These are phyloP conservation scores for Aspergillus conjunctus DNA, from an alignment of 495 filamentous ascomycete genomes.

Conservation along the genomic window DNA sequence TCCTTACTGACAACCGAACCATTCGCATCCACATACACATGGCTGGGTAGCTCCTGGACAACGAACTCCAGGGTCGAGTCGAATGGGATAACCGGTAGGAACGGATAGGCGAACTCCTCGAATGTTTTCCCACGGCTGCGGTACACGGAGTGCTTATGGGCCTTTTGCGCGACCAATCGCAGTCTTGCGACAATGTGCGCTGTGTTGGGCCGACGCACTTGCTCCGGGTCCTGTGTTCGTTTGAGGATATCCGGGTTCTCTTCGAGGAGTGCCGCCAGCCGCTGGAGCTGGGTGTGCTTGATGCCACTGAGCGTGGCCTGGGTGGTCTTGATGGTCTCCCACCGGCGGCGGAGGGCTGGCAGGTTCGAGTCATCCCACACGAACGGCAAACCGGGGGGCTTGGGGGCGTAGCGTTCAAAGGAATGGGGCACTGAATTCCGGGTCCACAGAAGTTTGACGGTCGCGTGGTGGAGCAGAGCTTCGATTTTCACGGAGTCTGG, in stretches of 20 bases:
- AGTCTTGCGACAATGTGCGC: constrained; percentile 20
- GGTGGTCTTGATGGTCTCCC: constrained; percentile 12
- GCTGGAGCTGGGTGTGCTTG: constrained; percentile 17
- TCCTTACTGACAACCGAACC: background rate
- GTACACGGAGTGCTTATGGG: background rate
- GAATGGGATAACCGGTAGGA: background rate
- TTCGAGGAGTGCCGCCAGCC: constrained; percentile 22
- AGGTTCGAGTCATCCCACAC: background rate
- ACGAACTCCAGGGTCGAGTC: background rate
- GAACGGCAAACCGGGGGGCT: background rate
- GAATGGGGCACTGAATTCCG: background rate
- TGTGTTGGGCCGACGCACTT: constrained; percentile 21
- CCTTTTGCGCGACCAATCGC: background rate
- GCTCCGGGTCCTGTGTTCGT: constrained; percentile 25
- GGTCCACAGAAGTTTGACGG: background rate
- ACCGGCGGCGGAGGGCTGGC: constrained; percentile 1
- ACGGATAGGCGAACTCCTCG: background rate
- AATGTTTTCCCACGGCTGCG: background rate
- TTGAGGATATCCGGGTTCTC: constrained; percentile 30
- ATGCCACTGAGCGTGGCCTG: constrained; percentile 8
- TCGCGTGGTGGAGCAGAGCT: background rate
- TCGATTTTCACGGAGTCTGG: background rate
- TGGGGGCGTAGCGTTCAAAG: constrained; percentile 1
- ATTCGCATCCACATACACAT: background rate
- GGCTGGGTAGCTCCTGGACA: background rate